A percentile compares a stretch with the other conserved stretches of the same genome.
Conservation (phyloP, 2,329 filamentous ascomycete genomes). For the Colletotrichum sp. region DNA sequence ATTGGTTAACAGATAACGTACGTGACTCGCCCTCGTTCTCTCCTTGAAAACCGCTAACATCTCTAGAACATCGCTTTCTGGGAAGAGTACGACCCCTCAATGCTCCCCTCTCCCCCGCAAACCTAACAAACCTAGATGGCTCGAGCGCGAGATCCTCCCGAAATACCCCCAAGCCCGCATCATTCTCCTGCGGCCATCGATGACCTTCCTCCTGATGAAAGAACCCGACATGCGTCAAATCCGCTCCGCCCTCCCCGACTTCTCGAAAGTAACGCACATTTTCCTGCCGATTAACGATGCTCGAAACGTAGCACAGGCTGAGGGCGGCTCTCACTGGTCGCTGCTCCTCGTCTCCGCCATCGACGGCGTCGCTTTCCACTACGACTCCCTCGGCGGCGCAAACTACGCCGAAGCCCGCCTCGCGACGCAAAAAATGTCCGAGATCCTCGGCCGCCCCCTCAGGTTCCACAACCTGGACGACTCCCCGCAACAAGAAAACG, state of each 20-base stretch:
- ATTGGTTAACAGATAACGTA: slow-evolving; percentile 98
- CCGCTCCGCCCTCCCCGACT: slow-evolving; percentile 78
- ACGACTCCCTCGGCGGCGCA: slow-evolving; percentile 81
- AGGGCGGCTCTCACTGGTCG: slow-evolving; percentile 95
- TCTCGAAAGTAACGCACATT: slow-evolving; percentile 82
- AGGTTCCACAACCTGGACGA: slow-evolving; percentile 84
- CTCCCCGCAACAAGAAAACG: slow-evolving; percentile 89
- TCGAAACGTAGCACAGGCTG: slow-evolving; percentile 74
- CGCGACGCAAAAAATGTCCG: slow-evolving; percentile 71
- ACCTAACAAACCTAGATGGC: slow-evolving; percentile 57
- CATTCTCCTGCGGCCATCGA: slow-evolving; percentile 86
- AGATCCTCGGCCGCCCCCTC: slow-evolving; percentile 69
- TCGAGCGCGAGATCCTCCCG: slow-evolving; percentile 86
- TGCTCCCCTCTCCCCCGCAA: neutral
- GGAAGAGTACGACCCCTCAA: slow-evolving; percentile 74
- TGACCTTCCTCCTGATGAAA: slow-evolving; percentile 91
- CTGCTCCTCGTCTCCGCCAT: slow-evolving; percentile 87
- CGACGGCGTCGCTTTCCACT: slow-evolving; percentile 94
- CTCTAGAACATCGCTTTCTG: slow-evolving; percentile 90
- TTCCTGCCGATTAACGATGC: slow-evolving; percentile 97
- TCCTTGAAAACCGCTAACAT: slow-evolving; percentile 20
- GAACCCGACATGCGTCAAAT: slow-evolving; percentile 62
- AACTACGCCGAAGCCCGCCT: slow-evolving; percentile 78
- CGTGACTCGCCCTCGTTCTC: slow-evolving; percentile 25
- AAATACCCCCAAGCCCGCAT: slow-evolving; percentile 85